Base-by-base conservation (phyloP, 495 filamentous ascomycete species). In the Tuber magnatum region DNA sequence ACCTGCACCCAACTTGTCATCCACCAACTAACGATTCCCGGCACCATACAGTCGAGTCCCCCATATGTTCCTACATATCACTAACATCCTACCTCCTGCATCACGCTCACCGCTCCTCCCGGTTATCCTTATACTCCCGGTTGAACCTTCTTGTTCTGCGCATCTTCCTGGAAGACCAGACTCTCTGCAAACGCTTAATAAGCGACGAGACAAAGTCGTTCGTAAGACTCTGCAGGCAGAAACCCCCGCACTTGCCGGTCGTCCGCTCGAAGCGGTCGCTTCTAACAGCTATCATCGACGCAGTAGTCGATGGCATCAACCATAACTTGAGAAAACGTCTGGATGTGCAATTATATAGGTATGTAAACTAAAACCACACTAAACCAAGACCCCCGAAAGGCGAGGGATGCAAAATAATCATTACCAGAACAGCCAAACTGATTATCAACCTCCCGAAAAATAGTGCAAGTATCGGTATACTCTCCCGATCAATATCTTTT, bases 1-100 rank as follows among this genome's bases (percentile, higher is more conserved):
- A 61, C 71, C 39, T 48, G 24, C 18, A 24, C 1, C 35, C 22
- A 43, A 20, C 16, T 18, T 24, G 28, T 61, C 70, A 39, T 35
- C 3, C 41, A 20, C 18, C 56, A 68, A 22, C 72, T 73, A 73
- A 73, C 38, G 14, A 28, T 56, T 56, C 56, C 22, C 10, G 42
- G 73, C 22, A 38, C 41, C 56, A 43, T 22, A 39, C 71, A 74
- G 74, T 71, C 69, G 90, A 96, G 80, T 86, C 91, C 3, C 92
- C 95, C 0, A 91, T 99, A 74, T 88, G 90, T 28, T 88, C 88
- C 77, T 96, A 95, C 83, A 86, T 98, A 61, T 98, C 96, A 0
- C 84, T 97, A 38, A 92, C 92, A 9, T 97, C 94, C 6, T 99
- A 98, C 83, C 87, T 98, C 40, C 87, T 97, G 42, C 94, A 97